Evolutionary conservation across 345 rosid species (phyloP).

Genomic region (Leavenworthia alabamica): DNA sequence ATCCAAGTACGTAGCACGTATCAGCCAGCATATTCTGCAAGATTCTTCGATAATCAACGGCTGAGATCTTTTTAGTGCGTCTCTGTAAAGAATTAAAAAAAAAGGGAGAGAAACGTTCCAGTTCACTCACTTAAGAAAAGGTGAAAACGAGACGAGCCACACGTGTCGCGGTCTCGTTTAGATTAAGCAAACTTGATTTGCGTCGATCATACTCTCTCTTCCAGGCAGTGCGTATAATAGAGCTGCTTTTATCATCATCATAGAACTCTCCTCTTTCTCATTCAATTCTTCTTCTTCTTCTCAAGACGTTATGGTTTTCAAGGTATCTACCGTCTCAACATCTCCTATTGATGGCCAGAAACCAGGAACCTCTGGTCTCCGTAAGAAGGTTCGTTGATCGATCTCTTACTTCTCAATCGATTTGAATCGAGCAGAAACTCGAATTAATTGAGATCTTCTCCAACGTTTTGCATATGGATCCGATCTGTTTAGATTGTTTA

Average conservation of each 20-base stretch:
- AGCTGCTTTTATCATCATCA: background rate
- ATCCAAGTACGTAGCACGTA: background rate
- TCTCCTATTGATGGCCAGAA: slow-evolving; percentile 86
- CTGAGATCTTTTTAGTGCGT: background rate
- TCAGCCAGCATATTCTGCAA: slow-evolving; percentile 2
- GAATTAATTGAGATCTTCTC: background rate
- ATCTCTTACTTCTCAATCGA: background rate
- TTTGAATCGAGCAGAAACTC: background rate
- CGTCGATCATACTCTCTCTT: slow-evolving; percentile 3
- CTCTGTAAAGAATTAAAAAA: background rate
- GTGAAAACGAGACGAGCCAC: background rate
- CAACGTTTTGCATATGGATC: background rate
- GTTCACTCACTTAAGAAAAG: slow-evolving; percentile 6
- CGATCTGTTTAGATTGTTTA: background rate
- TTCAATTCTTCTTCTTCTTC: background rate
- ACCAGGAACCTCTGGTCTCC: slow-evolving; percentile 99
- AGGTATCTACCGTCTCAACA: slow-evolving; percentile 52
- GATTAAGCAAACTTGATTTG: slow-evolving; percentile 12
- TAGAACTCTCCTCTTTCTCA: background rate
- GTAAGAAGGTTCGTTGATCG: slow-evolving; percentile 71
- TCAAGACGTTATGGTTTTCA: slow-evolving; percentile 49
- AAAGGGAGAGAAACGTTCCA: slow-evolving; percentile 20
- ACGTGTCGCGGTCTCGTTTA: slow-evolving; percentile 24
- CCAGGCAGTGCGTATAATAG: background rate
- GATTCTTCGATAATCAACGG: background rate